phyloP scores from a whole-genome alignment of 805 yeast genomes.

The Saccharomyces mikatae region DNA sequence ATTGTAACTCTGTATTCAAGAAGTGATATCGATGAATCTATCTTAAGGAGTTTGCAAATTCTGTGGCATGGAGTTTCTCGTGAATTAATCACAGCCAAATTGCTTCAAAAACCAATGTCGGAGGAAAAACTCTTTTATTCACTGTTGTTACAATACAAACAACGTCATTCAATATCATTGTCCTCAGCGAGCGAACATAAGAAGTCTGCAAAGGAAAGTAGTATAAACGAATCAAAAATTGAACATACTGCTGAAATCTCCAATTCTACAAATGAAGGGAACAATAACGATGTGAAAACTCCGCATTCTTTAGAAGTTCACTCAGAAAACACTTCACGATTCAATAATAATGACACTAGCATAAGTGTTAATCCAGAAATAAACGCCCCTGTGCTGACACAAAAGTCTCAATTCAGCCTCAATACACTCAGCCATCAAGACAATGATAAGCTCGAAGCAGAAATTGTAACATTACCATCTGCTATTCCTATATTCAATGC shows the following conservation, averaged over 20 bases:
- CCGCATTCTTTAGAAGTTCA: not conserved
- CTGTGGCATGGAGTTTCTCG: slow-evolving; percentile 73
- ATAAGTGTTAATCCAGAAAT: not conserved
- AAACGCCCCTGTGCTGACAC: slow-evolving; percentile 21
- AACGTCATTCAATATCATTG: slow-evolving; percentile 41
- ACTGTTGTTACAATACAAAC: slow-evolving; percentile 63
- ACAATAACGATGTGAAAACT: not conserved
- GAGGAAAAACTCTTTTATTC: slow-evolving; percentile 79
- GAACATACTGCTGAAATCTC: not conserved
- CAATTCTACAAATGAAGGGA: not conserved
- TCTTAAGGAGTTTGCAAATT: slow-evolving; percentile 65
- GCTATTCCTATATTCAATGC: slow-evolving; percentile 20
- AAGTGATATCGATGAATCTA: slow-evolving; percentile 62
- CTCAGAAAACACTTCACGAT: not conserved
- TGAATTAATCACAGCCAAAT: slow-evolving; percentile 44
- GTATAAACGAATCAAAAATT: not conserved
- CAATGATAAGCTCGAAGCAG: not conserved
- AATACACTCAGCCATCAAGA: slow-evolving; percentile 2
- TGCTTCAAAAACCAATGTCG: slow-evolving; percentile 49
- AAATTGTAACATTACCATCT: slow-evolving; percentile 12
- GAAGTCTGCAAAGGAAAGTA: not conserved
- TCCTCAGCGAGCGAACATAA: not conserved
- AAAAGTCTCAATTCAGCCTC: slow-evolving; percentile 28
- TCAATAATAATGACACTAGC: slow-evolving; percentile 3
- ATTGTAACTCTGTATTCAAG: slow-evolving; percentile 19